Conservation (phyloP, 1,284 basidiomycete species). For the Lignosus rhinocerotis region DNA sequence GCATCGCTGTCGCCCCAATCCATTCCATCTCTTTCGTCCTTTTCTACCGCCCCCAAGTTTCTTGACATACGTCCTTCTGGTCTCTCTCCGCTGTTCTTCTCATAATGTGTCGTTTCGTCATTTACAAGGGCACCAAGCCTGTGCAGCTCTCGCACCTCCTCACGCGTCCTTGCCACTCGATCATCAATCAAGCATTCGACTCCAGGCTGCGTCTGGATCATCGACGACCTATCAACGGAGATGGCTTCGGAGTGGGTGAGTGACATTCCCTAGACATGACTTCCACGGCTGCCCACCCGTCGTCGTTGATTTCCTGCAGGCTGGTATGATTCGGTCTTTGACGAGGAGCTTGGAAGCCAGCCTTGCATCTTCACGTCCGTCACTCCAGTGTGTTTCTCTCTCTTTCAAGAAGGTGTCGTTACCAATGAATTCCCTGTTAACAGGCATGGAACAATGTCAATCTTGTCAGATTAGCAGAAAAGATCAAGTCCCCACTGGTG, state of each 20-base stretch:
- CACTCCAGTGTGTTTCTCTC: slow-evolving; percentile 66
- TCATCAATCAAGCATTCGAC: slow-evolving; percentile 95
- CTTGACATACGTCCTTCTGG: slow-evolving; percentile 4
- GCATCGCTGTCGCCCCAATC: slow-evolving; percentile 7
- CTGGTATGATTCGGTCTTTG: slow-evolving; percentile 82
- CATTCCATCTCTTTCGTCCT: slow-evolving; percentile 1
- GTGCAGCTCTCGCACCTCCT: slow-evolving; percentile 89
- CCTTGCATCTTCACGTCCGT: slow-evolving; percentile 98
- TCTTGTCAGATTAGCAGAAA: slow-evolving; percentile 86
- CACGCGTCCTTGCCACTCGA: slow-evolving; percentile 91
- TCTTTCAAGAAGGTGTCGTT: neutral
- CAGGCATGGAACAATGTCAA: slow-evolving; percentile 96
- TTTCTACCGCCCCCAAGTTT: neutral
- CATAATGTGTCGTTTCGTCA: slow-evolving; percentile 83
- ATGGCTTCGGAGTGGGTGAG: slow-evolving; percentile 95
- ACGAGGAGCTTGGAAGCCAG: slow-evolving; percentile 79
- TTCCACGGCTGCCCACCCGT: neutral
- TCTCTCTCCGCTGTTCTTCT: slow-evolving; percentile 9
- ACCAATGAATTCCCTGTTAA: neutral
- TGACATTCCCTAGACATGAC: slow-evolving; percentile 22
- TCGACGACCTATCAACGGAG: slow-evolving; percentile 88
- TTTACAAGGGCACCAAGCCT: slow-evolving; percentile 89
- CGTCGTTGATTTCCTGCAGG: slow-evolving; percentile 40
- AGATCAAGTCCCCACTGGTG: slow-evolving; percentile 91
- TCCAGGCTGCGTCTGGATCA: slow-evolving; percentile 82